phyloP scores from a whole-genome alignment of 2,329 filamentous ascomycete genomes.

The Harringtonia aguacate region DNA sequence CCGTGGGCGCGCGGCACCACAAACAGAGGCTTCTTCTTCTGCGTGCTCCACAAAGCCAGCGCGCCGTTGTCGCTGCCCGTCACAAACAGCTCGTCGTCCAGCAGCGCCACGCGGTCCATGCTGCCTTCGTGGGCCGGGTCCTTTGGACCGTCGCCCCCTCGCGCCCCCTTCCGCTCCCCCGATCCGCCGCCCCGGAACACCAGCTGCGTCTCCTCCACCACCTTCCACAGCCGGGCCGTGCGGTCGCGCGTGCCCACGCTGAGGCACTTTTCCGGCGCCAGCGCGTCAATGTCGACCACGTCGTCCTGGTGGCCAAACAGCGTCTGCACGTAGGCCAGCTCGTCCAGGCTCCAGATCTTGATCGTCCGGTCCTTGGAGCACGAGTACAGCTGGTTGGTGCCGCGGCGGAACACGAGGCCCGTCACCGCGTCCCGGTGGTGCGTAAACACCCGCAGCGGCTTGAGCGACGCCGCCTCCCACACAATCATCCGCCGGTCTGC shows the following conservation, averaged over 20 bases:
- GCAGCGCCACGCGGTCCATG: slow-evolving; percentile 83
- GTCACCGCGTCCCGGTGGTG: slow-evolving; percentile 86
- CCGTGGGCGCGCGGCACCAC: slow-evolving; percentile 76
- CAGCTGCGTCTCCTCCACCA: slow-evolving; percentile 87
- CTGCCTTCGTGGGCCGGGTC: slow-evolving; percentile 64
- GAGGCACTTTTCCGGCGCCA: slow-evolving; percentile 79
- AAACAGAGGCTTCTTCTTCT: slow-evolving; percentile 91
- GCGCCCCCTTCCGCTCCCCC: slow-evolving; percentile 12
- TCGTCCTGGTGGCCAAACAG: slow-evolving; percentile 93
- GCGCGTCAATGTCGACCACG: slow-evolving; percentile 71
- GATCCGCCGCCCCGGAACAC: slow-evolving; percentile 81
- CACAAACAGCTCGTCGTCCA: slow-evolving; percentile 81
- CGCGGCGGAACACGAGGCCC: slow-evolving; percentile 72
- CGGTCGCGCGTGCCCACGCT: slow-evolving; percentile 86
- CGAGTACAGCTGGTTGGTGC: slow-evolving; percentile 87
- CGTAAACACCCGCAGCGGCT: slow-evolving; percentile 72
- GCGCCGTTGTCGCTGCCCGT: slow-evolving; percentile 89
- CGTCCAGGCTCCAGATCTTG: slow-evolving; percentile 89
- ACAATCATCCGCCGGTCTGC: slow-evolving; percentile 76
- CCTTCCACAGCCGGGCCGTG: slow-evolving; percentile 90
- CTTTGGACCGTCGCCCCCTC: no score
- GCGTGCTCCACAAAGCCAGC: slow-evolving; percentile 74
- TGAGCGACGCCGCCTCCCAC: slow-evolving; percentile 73
- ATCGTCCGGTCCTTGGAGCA: slow-evolving; percentile 85
- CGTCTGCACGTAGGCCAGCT: slow-evolving; percentile 89